Conservation (phyloP, 2,329 filamentous ascomycete species). For the Ophiostoma piceae region DNA sequence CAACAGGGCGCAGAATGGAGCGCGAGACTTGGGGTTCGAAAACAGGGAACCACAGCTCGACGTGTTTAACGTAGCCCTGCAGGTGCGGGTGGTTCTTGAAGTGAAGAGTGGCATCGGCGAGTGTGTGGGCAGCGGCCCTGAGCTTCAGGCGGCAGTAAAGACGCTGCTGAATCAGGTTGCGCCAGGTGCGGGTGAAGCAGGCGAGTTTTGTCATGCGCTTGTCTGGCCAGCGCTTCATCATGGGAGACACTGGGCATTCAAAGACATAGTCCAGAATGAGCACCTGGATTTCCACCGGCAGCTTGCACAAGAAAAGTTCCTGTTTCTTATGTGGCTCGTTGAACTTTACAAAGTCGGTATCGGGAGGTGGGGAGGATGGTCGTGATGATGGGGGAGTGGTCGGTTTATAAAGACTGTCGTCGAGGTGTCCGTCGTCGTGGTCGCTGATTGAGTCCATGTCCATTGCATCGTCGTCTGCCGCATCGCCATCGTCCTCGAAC, state of each 20-base stretch:
- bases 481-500: neutral
- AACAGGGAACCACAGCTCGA: slow-evolving; percentile 74
- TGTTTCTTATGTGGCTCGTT: neutral
- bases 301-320: slow-evolving; percentile 42
- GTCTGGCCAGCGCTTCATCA: slow-evolving; percentile 51
- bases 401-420: neutral
- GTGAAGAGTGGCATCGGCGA: slow-evolving; percentile 56
- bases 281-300: slow-evolving; percentile 68
- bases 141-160: slow-evolving; percentile 72
- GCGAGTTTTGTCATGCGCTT: slow-evolving; percentile 63
- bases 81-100: slow-evolving; percentile 57
- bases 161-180: slow-evolving; percentile 62
- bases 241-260: slow-evolving; percentile 59
- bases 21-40: slow-evolving; percentile 55
- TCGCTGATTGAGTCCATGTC: slow-evolving; percentile 27
- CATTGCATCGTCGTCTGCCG: slow-evolving; percentile 25
- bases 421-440: slow-evolving; percentile 15
- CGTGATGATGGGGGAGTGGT: neutral
- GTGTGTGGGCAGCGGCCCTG: slow-evolving; percentile 61
- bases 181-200: slow-evolving; percentile 59
- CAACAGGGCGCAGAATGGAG: slow-evolving; percentile 41
- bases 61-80: slow-evolving; percentile 60
- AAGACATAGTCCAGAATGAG: slow-evolving; percentile 67
- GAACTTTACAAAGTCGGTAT: neutral
- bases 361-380: neutral